These are phyloP conservation scores for Waltergamsia citrina DNA, from an alignment of 2,329 filamentous ascomycete genomes.

Conservation along the genomic window DNA sequence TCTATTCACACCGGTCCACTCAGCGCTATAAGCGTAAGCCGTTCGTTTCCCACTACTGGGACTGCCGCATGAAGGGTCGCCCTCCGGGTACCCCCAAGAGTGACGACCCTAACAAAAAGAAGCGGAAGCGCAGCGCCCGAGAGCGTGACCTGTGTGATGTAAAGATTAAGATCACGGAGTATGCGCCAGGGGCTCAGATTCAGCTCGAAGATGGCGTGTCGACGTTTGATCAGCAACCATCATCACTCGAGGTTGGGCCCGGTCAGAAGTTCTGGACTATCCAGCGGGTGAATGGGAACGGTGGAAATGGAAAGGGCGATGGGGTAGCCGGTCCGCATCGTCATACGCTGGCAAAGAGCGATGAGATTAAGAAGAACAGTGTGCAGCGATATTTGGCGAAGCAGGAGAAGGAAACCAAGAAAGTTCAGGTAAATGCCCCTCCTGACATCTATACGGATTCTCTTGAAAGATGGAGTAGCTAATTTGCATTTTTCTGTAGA, in stretches of 20 bases:
- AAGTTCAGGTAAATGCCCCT: constrained; percentile 17
- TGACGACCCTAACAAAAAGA: constrained; percentile 73
- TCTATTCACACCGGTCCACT: constrained; percentile 76
- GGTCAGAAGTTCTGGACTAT: constrained; percentile 59
- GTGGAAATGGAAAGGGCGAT: constrained; percentile 62
- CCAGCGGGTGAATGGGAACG: constrained; percentile 69
- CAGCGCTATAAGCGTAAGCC: constrained; percentile 74
- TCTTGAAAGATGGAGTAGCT: not conserved
- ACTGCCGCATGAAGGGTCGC: constrained; percentile 71
- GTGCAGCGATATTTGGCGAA: constrained; percentile 57
- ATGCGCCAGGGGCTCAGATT: constrained; percentile 47
- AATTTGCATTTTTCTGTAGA: constrained; percentile 29
- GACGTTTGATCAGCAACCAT: not conserved
- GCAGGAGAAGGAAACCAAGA: constrained; percentile 57
- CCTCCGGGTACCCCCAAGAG: constrained; percentile 73
- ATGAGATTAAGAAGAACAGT: constrained; percentile 74
- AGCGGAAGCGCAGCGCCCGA: constrained; percentile 65
- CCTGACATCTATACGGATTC: not conserved
- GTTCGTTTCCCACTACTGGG: constrained; percentile 80
- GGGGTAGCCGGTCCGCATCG: constrained; percentile 64
- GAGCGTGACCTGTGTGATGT: constrained; percentile 76
- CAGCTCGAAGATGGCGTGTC: constrained; percentile 13
- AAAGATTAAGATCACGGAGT: constrained; percentile 80
- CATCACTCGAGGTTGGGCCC: constrained; percentile 17
- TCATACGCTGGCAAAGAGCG: constrained; percentile 63